A percentile compares a stretch with the other conserved stretches of the same genome.
phyloP scores from a whole-genome alignment of 2,329 filamentous ascomycete genomes.

The Cercospora janseana region DNA sequence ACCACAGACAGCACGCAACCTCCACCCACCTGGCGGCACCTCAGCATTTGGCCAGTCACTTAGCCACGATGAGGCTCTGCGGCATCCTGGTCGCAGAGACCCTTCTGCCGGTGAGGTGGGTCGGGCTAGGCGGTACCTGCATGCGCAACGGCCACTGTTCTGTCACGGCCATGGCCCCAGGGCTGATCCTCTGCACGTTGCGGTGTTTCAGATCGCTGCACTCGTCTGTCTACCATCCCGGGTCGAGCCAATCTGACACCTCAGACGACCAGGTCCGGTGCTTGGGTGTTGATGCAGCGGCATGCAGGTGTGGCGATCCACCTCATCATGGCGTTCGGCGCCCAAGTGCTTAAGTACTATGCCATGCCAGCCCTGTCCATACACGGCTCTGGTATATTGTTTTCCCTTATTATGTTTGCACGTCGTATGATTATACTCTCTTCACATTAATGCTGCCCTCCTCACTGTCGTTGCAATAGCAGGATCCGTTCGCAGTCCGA shows the following conservation, averaged over 20 bases:
- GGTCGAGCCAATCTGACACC: constrained; percentile 29
- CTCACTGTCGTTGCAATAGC: constrained; percentile 26
- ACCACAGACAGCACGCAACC: background rate
- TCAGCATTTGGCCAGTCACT: background rate
- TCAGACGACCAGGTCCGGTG: constrained; percentile 15
- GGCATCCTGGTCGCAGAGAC: constrained; percentile 14
- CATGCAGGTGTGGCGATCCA: constrained; percentile 30
- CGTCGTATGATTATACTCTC: constrained; percentile 24
- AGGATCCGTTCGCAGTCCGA: constrained; percentile 14
- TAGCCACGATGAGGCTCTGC: constrained; percentile 15
- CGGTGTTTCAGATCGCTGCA: constrained; percentile 28
- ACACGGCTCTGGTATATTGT: constrained; percentile 11
- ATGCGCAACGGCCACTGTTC: constrained; percentile 28
- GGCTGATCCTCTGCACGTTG: constrained; percentile 28
- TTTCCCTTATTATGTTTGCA: constrained; percentile 20
- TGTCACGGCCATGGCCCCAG: constrained; percentile 22
- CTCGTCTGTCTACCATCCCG: constrained; percentile 18
- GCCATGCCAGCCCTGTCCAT: constrained; percentile 23
- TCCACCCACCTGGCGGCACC: background rate
- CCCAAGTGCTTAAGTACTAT: constrained; percentile 25
- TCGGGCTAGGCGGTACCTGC: constrained; percentile 31
- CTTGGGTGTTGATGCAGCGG: constrained; percentile 14
- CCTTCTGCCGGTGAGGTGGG: constrained; percentile 18
- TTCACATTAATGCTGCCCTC: constrained; percentile 25
- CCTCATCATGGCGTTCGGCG: constrained; percentile 16